Base-by-base conservation (phyloP, 1,284 basidiomycete species). In the Caloboletus firmus region DNA sequence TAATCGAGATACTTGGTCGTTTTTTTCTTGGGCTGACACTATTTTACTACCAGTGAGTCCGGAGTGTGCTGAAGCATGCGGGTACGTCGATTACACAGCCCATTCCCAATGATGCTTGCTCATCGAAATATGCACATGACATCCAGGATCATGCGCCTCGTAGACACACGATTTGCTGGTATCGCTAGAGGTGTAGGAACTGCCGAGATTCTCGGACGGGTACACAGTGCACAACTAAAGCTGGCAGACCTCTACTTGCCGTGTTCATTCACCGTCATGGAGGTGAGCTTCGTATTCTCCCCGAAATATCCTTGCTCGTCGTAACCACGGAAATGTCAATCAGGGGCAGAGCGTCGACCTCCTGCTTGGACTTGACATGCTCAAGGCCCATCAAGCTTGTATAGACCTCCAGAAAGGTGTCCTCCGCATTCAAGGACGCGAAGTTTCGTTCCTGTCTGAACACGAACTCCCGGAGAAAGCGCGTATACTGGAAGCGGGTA, bases 161-260 rank as follows among this genome's bases (percentile, higher is more conserved):
- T 98, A 15, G 96, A 99, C 69, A 85, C 77, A 30, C 83, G 93
- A 24, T 98, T 94, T 68, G 77, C 87, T 3, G 96, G 96, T 40
- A 89, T 97, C 52, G 97, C 96, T 0, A 80, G 85, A n/a, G 97
- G 97, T 24, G 97, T 98, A 11, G 96, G 96, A 18, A 97, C 93
- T 0, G 96, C 96, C 28, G 87, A 90, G 59, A 98, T 99, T 60
- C 80, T 99, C 1, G 97, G 97, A 1, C 83, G 96, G 18, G 87
- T 99, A 7, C 97, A 99, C 74, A 91, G 85, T 49, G 93, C 94
- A 0, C 96, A 95, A 71, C 81, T 99, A 61, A 95, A 94, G 71
- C 74, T 99, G 30, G 85, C 87, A 9, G 85, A 89, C 65, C 76
- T 98, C 30, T 80, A 84, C 74, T 79, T 99, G 11, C 88, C 95